phyloP scores from a whole-genome alignment of 306 rosid genomes.

The Dicorynia guianensis region DNA sequence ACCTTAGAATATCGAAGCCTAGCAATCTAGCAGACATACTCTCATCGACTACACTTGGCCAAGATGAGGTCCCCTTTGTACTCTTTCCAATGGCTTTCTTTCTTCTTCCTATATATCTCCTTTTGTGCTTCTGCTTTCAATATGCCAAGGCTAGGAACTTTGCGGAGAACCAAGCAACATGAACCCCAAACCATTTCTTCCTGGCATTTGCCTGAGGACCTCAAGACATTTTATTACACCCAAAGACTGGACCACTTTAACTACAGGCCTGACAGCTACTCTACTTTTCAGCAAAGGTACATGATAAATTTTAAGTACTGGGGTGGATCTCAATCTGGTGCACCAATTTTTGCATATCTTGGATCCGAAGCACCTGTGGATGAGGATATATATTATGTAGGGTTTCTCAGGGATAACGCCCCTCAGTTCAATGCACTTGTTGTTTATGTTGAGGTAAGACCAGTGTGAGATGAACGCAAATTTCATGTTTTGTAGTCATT shows the following conservation, averaged over 20 bases:
- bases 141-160: slow-evolving; percentile 49
- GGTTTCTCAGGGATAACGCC: slow-evolving; percentile 52
- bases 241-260: slow-evolving; percentile 69
- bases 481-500: background rate
- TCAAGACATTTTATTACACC: slow-evolving; percentile 45
- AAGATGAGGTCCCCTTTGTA: slow-evolving; percentile 32
- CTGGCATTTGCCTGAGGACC: background rate
- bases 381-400: background rate
- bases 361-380: slow-evolving; percentile 56
- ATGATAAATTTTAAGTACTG: slow-evolving; percentile 47
- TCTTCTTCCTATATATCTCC: slow-evolving; percentile 13
- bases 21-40: background rate
- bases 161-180: background rate
- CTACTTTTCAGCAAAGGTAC: slow-evolving; percentile 59
- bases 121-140: slow-evolving; percentile 22
- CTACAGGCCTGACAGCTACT: slow-evolving; percentile 55
- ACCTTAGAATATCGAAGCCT: slow-evolving; percentile 16
- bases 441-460: slow-evolving; percentile 57
- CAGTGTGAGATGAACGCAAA: background rate
- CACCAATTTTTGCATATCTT: slow-evolving; percentile 60
- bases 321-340: slow-evolving; percentile 49
- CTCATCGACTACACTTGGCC: background rate
- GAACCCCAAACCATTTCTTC: slow-evolving; percentile 30
- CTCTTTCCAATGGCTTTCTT: slow-evolving; percentile 19
- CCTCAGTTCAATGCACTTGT: slow-evolving; percentile 54